These are phyloP conservation scores for Tolypocladium album DNA, from an alignment of 2,329 filamentous ascomycete genomes.

Conservation along the genomic window DNA sequence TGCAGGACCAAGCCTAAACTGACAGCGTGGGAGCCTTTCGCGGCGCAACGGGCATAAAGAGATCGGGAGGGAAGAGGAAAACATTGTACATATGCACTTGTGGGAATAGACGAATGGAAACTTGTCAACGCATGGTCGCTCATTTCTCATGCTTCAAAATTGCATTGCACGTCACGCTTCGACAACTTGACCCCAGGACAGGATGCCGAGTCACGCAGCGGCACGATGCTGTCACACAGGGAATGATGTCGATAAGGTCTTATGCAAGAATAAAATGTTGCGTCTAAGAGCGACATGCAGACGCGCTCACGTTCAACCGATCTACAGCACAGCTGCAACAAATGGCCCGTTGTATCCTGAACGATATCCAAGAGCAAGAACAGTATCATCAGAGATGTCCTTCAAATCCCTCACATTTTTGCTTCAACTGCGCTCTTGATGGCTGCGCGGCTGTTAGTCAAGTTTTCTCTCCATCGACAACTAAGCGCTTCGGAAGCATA, in stretches of 20 bases:
- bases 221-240: not conserved
- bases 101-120: slow-evolving; percentile 1
- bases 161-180: not conserved
- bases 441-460: slow-evolving; percentile 3
- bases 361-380: not conserved
- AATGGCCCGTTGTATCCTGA: not conserved
- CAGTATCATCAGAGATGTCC: not conserved
- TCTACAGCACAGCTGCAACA: not conserved
- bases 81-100: slow-evolving; percentile 18
- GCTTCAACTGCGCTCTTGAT: slow-evolving; percentile 9
- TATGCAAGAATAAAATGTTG: not conserved
- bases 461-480: too few species aligned
- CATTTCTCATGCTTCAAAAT: not conserved
- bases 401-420: slow-evolving; percentile 4
- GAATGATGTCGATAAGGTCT: not conserved
- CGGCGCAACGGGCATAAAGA: slow-evolving; percentile 20
- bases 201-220: not conserved
- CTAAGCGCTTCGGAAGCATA: slow-evolving; percentile 23
- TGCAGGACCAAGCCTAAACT: slow-evolving; percentile 43
- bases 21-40: slow-evolving; percentile 38
- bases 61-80: slow-evolving; percentile 1
- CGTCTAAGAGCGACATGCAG: not conserved
- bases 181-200: not conserved
- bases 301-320: not conserved
- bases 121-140: not conserved